These are phyloP conservation scores for Colletotrichum sp. DNA, from an alignment of 2,329 filamentous ascomycete species.

Conservation along the genomic window DNA sequence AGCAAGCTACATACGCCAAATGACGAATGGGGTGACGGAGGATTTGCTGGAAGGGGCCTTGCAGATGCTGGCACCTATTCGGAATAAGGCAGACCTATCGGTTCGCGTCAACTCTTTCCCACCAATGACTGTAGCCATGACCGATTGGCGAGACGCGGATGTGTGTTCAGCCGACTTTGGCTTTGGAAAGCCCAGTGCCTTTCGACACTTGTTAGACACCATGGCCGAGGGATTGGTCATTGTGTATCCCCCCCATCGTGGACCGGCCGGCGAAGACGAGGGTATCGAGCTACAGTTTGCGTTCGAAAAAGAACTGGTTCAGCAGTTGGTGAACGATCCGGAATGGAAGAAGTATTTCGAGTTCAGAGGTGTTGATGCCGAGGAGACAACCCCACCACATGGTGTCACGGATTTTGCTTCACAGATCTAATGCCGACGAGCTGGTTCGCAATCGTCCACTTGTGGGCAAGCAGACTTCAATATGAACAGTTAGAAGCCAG, in stretches of 20 bases:
- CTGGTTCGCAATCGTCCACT: not conserved
- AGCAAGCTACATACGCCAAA: constrained; percentile 38
- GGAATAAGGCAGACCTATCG: constrained; percentile 39
- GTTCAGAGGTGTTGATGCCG: constrained; percentile 37
- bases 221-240: constrained; percentile 31
- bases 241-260: constrained; percentile 34
- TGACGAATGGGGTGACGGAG: constrained; percentile 39
- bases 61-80: constrained; percentile 33
- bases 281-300: constrained; percentile 37
- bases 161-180: constrained; percentile 37
- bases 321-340: constrained; percentile 34
- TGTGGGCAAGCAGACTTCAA: not conserved
- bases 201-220: constrained; percentile 35
- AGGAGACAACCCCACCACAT: not conserved
- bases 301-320: constrained; percentile 36
- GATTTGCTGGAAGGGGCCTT: constrained; percentile 34
- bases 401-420: not conserved
- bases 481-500: not conserved
- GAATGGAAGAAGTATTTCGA: constrained; percentile 42
- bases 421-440: not conserved
- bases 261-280: constrained; percentile 33
- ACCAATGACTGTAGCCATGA: constrained; percentile 37
- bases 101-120: constrained; percentile 38
- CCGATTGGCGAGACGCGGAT: constrained; percentile 38
- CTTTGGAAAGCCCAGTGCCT: constrained; percentile 35